Base-by-base conservation (phyloP, 495 filamentous ascomycete species). In the Podospora tetraspora region DNA sequence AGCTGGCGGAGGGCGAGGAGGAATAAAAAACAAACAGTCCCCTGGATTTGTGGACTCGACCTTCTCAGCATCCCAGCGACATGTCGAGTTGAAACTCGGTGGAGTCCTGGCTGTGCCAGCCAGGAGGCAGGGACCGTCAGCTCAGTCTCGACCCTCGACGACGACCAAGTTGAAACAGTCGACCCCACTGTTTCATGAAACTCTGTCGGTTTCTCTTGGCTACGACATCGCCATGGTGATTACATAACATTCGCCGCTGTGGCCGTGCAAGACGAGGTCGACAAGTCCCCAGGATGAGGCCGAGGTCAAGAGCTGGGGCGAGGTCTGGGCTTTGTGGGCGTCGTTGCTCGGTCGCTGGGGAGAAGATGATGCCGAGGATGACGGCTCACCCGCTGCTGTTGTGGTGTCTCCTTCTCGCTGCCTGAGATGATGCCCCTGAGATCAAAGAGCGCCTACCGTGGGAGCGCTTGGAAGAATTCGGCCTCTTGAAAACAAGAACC, bases 11-110 rank as follows among this genome's bases (percentile, higher is more conserved):
- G 63, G 9, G 25, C 21, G 23, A n/a, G 25, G 34, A 32, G 25
- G 43, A 63, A n/a, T 62, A 62, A 25, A 61, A 69, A 63, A 66
- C 63, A 64, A 60, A 59, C 64, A 68, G 57, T 62, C 68, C 22
- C 68, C 68, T 69, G 34, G 29, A 64, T 22, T 69, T 58, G 25
- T 30, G 22, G 21, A 32, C 63, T 13, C 21, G 27, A n/a, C 4
- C 25, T 25, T 2, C 56, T 25, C 21, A 62, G 16, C 57, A 66
- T 66, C 34, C 23, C 27, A 57, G 63, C 64, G 29, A 19, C 27
- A 34, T 30, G 19, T 56, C 66, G 21, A 37, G 30, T 56, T 67
- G 59, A 32, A 67, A 23, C 13, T 30, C 29, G n/a, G 30, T 25
- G 7, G 30, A 24, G 61, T 60, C 19, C 43, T 52, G 16, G 7